phyloP scores from a whole-genome alignment of 352 stramenopile genomes.

The Pythium monospermum region DNA sequence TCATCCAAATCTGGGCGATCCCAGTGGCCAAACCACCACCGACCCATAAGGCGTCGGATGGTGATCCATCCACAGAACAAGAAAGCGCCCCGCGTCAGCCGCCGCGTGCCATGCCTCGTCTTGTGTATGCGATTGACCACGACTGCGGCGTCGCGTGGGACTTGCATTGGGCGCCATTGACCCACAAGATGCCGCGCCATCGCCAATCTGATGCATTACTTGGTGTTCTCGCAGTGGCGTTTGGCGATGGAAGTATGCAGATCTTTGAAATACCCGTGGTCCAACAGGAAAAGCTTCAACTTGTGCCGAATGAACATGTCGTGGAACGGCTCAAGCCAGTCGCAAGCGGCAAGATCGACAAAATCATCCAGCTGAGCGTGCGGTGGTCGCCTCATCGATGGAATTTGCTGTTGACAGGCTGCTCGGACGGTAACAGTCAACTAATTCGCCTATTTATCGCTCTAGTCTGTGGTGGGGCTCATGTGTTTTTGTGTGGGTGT shows the following conservation, averaged over 20 bases:
- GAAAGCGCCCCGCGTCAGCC: background rate
- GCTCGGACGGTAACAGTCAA: slow-evolving; percentile 53
- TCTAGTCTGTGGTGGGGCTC: background rate
- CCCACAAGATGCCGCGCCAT: slow-evolving; percentile 33
- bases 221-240: slow-evolving; percentile 62
- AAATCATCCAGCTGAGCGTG: slow-evolving; percentile 59
- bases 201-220: slow-evolving; percentile 27
- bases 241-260: slow-evolving; percentile 69
- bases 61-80: background rate
- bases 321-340: slow-evolving; percentile 51
- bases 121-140: slow-evolving; percentile 78
- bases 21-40: slow-evolving; percentile 27
- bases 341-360: slow-evolving; percentile 32
- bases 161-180: slow-evolving; percentile 68
- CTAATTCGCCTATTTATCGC: background rate
- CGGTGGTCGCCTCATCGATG: slow-evolving; percentile 70
- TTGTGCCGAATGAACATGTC: slow-evolving; percentile 12
- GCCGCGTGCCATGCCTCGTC: slow-evolving; percentile 26
- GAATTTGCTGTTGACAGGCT: slow-evolving; percentile 73
- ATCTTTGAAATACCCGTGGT: slow-evolving; percentile 63
- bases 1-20: slow-evolving; percentile 80
- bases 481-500: background rate
- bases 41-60: background rate
- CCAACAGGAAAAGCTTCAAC: slow-evolving; percentile 29
- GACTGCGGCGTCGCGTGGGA: slow-evolving; percentile 73